phyloP scores from a whole-genome alignment of 495 filamentous ascomycete genomes.

The Penicillium argentinense region DNA sequence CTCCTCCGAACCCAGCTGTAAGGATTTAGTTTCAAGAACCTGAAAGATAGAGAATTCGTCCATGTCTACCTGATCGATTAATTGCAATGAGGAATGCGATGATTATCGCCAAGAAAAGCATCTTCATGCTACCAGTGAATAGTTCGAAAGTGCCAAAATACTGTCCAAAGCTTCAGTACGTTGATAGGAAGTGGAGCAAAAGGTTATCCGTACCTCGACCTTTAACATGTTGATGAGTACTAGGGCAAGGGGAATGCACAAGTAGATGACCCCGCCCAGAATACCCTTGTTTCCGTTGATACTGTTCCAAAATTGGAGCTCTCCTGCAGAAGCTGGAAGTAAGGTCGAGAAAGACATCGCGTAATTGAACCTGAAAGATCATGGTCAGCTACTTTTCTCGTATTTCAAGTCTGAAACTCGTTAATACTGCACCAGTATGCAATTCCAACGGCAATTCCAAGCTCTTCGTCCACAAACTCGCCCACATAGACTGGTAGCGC shows the following conservation, averaged over 20 bases:
- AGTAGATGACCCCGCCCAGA: slow-evolving; percentile 29
- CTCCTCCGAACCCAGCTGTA: slow-evolving; percentile 7
- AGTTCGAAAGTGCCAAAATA: slow-evolving; percentile 40
- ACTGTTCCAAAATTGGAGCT: slow-evolving; percentile 36
- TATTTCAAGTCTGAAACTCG: not conserved
- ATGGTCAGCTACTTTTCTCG: not conserved
- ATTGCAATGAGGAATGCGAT: slow-evolving; percentile 32
- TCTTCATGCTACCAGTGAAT: slow-evolving; percentile 37
- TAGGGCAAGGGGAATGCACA: slow-evolving; percentile 29
- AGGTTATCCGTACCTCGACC: slow-evolving; percentile 24
- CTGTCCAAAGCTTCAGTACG: slow-evolving; percentile 1
- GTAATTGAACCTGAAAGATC: slow-evolving; percentile 40
- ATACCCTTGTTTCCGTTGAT: slow-evolving; percentile 18
- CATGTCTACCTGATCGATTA: slow-evolving; percentile 19
- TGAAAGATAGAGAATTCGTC: not conserved
- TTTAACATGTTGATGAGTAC: slow-evolving; percentile 34
- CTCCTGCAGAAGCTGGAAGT: slow-evolving; percentile 38
- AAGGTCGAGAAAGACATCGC: slow-evolving; percentile 40
- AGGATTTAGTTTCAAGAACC: not conserved
- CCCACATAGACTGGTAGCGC: slow-evolving; percentile 46
- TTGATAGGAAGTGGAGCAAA: not conserved
- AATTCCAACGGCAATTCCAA: slow-evolving; percentile 46
- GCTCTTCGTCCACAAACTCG: slow-evolving; percentile 48
- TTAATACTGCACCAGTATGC: slow-evolving; percentile 57
- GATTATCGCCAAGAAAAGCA: slow-evolving; percentile 28